Evolutionary conservation across 176 grass and related monocot genomes (phyloP).

Genomic region (Oryza meridionalis): DNA sequence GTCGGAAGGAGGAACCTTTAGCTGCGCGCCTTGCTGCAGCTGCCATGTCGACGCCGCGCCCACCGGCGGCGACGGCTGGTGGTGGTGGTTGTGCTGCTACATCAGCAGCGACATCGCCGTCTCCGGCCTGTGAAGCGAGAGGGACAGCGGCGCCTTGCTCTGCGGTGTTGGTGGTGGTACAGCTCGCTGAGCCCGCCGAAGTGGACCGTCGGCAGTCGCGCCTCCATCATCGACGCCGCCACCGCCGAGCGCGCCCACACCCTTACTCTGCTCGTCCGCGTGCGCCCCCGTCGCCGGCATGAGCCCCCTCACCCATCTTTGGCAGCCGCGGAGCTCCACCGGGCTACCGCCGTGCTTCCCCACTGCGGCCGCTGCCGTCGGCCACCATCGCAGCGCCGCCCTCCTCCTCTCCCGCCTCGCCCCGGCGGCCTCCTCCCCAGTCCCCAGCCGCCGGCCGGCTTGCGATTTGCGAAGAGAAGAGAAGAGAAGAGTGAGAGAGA

Average conservation of each 20-base stretch:
- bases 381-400: no score
- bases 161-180: conserved; percentile 5
- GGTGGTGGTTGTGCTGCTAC: conserved; percentile 24
- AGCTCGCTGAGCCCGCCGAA: conserved; percentile 20
- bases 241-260: conserved; percentile 32
- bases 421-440: no score
- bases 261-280: conserved; percentile 30
- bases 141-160: conserved; percentile 35
- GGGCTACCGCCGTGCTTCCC: no score
- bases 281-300: conserved; percentile 3
- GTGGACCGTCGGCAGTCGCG: conserved; percentile 20
- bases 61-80: neutral
- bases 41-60: neutral
- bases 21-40: conserved; percentile 24
- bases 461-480: no score
- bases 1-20: conserved; percentile 70
- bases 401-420: no score
- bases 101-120: conserved; percentile 31
- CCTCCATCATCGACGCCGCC: conserved; percentile 1
- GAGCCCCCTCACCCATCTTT: conserved; percentile 23
- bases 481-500: no score
- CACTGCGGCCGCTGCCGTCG: no score
- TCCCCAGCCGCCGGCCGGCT: no score
- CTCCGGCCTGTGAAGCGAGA: conserved; percentile 50
- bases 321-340: no score